Evolutionary conservation across 768 basidiomycete genomes (phyloP), one percentile per base, ranked within the genome.

Genomic region (Naematelia aurantialba): DNA sequence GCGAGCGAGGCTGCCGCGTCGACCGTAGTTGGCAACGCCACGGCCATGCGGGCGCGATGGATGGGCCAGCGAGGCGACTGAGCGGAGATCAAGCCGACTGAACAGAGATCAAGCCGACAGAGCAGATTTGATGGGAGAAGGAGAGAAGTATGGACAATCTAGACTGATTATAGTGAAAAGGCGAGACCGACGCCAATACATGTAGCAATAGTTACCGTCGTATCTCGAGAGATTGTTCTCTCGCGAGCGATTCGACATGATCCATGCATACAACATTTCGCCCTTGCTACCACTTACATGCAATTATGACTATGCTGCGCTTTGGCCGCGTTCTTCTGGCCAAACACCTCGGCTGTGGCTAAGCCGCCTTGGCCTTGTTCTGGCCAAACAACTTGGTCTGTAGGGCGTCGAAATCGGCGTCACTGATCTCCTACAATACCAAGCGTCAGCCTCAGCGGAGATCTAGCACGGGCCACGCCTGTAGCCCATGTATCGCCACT

Each of bases 391-490:
- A 62, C 59, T 70, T 67, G 4, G 67, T 60, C 50, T 68, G 69
- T 4, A 70, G 63, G 10, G 67, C 69, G 46, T 65, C 62, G 55
- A 72, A 72, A 17, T 69, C 73, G 2, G 66, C 72, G 26, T 73
- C 72, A 26, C 56, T 63, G 11, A 73, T 70, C 5, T 67, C 63
- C 67, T 66, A 21, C n/a, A 5, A n/a, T 17, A 29, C 21, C 21
- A 27, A 10, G 22, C 27, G 4, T 46, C 55, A 46, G 14, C 50
- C 25, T 25, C 27, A 44, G 3, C 42, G 13, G 12, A 11, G 19
- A 55, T 34, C 27, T 55, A 12, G 12, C 47, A 24, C 22, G 47
- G 47, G 47, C 42, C 12, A 12, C 12, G 12, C 42, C 42, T 19
- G 12, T 44, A 44, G 12, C 42, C 42, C 42, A 12, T 12, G 12